phyloP scores from a whole-genome alignment of 2,329 filamentous ascomycete genomes.

The Penicillium nordicum region DNA sequence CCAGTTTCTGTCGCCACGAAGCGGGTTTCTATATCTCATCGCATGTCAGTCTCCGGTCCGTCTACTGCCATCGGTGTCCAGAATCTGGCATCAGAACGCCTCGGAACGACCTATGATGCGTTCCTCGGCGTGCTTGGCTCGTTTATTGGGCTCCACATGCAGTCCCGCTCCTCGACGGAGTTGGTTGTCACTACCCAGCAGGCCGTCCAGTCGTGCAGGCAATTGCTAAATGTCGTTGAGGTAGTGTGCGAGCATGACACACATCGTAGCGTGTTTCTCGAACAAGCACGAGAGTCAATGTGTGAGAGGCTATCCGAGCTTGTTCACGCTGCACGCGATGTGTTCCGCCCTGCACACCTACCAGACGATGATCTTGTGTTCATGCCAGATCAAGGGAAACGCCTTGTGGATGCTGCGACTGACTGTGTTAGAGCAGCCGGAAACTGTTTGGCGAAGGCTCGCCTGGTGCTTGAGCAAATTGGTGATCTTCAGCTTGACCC shows the following conservation, averaged over 20 bases:
- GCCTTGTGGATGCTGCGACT: conserved; percentile 74
- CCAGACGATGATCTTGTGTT: conserved; percentile 73
- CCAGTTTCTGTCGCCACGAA: conserved; percentile 42
- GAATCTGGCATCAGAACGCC: conserved; percentile 77
- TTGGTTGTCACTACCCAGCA: conserved; percentile 78
- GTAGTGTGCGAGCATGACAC: conserved; percentile 75
- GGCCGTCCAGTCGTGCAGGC: conserved; percentile 75
- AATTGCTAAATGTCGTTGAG: conserved; percentile 75
- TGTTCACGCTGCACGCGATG: conserved; percentile 75
- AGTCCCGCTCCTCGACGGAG: conserved; percentile 85
- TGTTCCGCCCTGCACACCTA: conserved; percentile 65
- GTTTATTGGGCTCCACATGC: conserved; percentile 88
- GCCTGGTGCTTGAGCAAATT: conserved; percentile 78
- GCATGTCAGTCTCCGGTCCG: conserved; percentile 70
- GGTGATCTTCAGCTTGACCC: conserved; percentile 82
- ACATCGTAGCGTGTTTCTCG: conserved; percentile 63
- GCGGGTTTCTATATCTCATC: conserved; percentile 60
- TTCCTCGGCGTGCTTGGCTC: conserved; percentile 89
- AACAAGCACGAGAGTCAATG: conserved; percentile 70
- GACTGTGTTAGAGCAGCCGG: conserved; percentile 85
- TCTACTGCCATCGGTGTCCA: conserved; percentile 61
- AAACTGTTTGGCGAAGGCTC: conserved; percentile 84
- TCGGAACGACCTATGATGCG: conserved; percentile 76
- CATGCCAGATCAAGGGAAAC: conserved; percentile 72
- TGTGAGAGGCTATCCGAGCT: conserved; percentile 76